Evolutionary conservation across 306 rosid species (phyloP).

Genomic region (Cicer yamashitae): DNA sequence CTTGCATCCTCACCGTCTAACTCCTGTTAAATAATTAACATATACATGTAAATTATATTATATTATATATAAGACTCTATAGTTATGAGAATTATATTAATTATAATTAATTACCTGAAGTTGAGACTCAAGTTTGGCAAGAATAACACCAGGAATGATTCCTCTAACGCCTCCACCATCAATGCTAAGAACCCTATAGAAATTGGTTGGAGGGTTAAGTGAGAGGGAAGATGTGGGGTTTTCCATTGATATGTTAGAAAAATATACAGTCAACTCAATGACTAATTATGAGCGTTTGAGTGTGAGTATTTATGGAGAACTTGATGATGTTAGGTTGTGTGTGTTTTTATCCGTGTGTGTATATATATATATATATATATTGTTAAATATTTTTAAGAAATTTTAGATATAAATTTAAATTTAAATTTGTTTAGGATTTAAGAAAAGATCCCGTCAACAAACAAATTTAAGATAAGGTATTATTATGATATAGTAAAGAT

Average conservation of each 20-base stretch:
- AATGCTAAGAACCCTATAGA: constrained; percentile 49
- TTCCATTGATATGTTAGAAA: constrained; percentile 32
- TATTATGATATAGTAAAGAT: too few species aligned
- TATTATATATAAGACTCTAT: too few species aligned
- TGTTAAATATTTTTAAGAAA: too few species aligned
- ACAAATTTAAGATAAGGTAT: too few species aligned
- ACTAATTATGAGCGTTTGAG: background rate
- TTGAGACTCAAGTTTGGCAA: constrained; percentile 45
- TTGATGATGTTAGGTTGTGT: background rate
- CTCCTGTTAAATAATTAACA: background rate
- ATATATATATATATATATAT: background rate
- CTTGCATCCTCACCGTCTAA: constrained; percentile 46
- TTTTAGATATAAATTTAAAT: too few species aligned
- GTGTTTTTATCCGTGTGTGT: too few species aligned
- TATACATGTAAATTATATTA: background rate
- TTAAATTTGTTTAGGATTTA: too few species aligned
- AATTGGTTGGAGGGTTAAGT: background rate
- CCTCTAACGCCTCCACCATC: constrained; percentile 56
- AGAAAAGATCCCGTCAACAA: too few species aligned
- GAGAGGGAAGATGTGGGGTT: background rate
- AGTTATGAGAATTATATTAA: too few species aligned
- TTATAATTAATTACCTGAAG: constrained; percentile 40
- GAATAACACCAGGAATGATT: constrained; percentile 56
- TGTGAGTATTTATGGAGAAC: background rate
- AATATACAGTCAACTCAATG: constrained; percentile 3